phyloP scores from a whole-genome alignment of 176 grass and related monocot species.

The Rhipidocladum racemiflorum region DNA sequence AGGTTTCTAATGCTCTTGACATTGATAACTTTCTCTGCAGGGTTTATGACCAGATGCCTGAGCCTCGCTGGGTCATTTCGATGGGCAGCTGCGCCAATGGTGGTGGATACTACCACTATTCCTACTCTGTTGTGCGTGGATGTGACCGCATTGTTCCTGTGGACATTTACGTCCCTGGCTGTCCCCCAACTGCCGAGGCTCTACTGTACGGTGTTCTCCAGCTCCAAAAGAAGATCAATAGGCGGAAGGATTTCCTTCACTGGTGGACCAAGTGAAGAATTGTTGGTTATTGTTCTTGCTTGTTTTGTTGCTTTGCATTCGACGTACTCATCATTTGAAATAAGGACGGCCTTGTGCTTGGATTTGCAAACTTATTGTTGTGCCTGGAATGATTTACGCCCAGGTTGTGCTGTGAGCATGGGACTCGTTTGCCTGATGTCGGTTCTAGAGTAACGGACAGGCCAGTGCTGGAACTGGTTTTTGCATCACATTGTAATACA shows the following conservation, averaged over 20 bases:
- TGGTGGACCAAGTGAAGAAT: slow-evolving; percentile 89
- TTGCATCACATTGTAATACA: slow-evolving; percentile 34
- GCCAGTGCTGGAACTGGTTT: slow-evolving; percentile 7
- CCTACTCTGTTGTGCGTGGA: slow-evolving; percentile 90
- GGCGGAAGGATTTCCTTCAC: slow-evolving; percentile 94
- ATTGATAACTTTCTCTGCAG: slow-evolving; percentile 35
- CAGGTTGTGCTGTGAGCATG: slow-evolving; percentile 4
- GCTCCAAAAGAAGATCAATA: slow-evolving; percentile 97
- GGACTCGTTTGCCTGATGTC: neutral
- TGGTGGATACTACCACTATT: slow-evolving; percentile 96
- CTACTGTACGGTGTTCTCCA: slow-evolving; percentile 93
- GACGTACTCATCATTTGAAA: slow-evolving; percentile 43
- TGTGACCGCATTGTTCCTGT: slow-evolving; percentile 95
- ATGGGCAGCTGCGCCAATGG: slow-evolving; percentile 99
- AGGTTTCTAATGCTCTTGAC: neutral
- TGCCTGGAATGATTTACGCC: slow-evolving; percentile 28
- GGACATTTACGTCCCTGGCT: slow-evolving; percentile 90
- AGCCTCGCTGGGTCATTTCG: slow-evolving; percentile 91
- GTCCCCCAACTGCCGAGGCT: slow-evolving; percentile 92
- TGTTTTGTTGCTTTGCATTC: slow-evolving; percentile 23
- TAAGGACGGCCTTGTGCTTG: slow-evolving; percentile 27
- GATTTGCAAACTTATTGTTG: slow-evolving; percentile 29
- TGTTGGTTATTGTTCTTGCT: neutral
- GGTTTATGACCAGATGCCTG: slow-evolving; percentile 97
- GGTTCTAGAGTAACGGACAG: slow-evolving; percentile 22